phyloP scores from a whole-genome alignment of 495 filamentous ascomycete genomes.

The Podospora pseudopauciseta region DNA sequence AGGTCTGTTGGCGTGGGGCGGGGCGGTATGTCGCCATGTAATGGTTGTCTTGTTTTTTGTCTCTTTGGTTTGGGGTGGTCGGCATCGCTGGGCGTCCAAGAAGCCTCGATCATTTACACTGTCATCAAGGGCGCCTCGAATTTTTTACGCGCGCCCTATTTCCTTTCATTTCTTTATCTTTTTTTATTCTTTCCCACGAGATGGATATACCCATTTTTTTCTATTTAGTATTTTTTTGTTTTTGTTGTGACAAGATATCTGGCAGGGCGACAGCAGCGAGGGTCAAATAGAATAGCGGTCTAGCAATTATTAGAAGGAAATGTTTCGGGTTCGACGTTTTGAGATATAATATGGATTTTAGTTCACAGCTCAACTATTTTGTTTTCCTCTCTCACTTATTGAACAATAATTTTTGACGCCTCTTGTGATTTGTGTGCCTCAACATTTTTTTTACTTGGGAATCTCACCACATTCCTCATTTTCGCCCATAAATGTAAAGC shows the following conservation, averaged over 20 bases:
- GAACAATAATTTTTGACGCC: neutral
- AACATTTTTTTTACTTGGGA: neutral
- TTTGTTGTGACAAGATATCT: neutral
- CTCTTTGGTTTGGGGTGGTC: constrained; percentile 1
- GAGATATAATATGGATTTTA: neutral
- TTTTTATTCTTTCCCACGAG: constrained; percentile 27
- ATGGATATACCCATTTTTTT: constrained; percentile 36
- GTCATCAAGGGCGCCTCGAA: constrained; percentile 22
- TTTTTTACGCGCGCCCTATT: constrained; percentile 18
- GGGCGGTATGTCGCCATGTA: neutral
- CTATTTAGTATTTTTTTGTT: constrained; percentile 12
- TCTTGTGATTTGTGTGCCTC: neutral
- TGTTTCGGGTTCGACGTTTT: neutral
- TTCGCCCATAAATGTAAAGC: neutral
- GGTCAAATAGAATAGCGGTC: neutral
- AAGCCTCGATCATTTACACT: constrained; percentile 16
- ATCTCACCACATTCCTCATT: neutral
- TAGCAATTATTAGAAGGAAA: neutral
- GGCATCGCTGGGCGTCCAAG: constrained; percentile 19
- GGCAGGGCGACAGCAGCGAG: neutral
- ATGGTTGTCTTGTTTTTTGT: constrained; percentile 11
- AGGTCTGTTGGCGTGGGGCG: neutral
- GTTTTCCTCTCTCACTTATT: neutral
- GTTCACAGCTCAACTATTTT: constrained; percentile 4
- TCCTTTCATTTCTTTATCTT: constrained; percentile 11